Evolutionary conservation across 768 basidiomycete genomes (phyloP), one percentile per base, ranked within the genome.

Genomic region (Amanita fuliginea): DNA sequence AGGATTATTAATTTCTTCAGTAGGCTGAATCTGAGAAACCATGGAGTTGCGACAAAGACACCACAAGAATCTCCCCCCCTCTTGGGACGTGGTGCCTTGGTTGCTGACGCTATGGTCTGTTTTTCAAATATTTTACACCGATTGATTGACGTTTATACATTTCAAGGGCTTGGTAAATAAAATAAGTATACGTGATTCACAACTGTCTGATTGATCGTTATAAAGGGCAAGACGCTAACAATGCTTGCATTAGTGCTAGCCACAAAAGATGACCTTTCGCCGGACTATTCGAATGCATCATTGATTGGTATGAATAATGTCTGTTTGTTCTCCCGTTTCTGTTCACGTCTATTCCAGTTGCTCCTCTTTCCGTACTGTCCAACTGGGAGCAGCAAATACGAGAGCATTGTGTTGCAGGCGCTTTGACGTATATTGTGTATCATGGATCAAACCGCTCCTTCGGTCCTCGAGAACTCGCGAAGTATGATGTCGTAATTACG

Each of bases 361-460:
- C 75, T 6, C 90, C 90, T 4, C 76, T 93, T 21, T 90, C 87
- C 6, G 79, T 93, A 6, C 66, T 93, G 6, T 88, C 86, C 5
- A 94, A 92, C 56, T 91, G 88, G 88, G 84, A 87, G 61, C 83
- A 86, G 55, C 89, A 91, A 61, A 78, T 91, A 6, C 60, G 72
- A 28, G 88, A 91, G 33, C 89, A 91, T 53, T 80, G 81, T 42
- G 61, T 65, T 24, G 68, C 67, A 30, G 79, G 74, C 8, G 60
- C 70, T 2, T 56, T 90, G 37, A 72, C 72, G 0, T 64, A 62
- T 50, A 81, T 75, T 56, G 67, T 83, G 18, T 93, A 92, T 63
- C 86, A 93, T 54, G 86, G 86, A 18, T 59, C 73, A 14, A 76
- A 70, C n/a, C 80, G 86, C 30, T 69, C 73, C 14, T 62, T 87